Base-by-base conservation (phyloP, 306 rosid genomes). In the Comarum palustre region DNA sequence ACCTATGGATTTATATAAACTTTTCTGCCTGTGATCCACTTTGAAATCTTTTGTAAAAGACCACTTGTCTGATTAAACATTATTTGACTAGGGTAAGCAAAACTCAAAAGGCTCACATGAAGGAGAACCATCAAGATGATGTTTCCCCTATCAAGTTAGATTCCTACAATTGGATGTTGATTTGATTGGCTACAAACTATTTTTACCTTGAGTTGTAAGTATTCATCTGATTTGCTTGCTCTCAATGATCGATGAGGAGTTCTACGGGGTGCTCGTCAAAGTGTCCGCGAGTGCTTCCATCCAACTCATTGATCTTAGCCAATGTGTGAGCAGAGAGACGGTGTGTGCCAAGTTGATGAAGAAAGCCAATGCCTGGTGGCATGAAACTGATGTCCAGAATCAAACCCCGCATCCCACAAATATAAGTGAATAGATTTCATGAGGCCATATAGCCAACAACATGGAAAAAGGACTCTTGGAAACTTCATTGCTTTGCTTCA, bases 341-440 rank as follows among this genome's bases (percentile, higher is more conserved):
- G 89, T 82, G 79, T 93, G 92, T 68, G 82, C 84, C 6, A 89
- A n/a, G 81, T 87, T 87, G 66, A 93, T 76, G 41, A 92, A 90
- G 72, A 88, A 90, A n/a, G n/a, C n/a, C n/a, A n/a, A n/a, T n/a
- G n/a, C n/a, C 64, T 27, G 64, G 38, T 27, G 14, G 61, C 32
- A 54, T 20, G 61, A 3, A 20, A 54, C 6, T 5, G 31, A 32
- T 38, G 19, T 27, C 38, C 38, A 58, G 5, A 25, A 25, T 57
- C 14, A 13, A 25, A 57, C 27, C 25, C 12, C 1, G 5, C 31
- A 19, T 51, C 31, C 25, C 64, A 13, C 64, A 58, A 58, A 4
- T 58, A 0, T 4, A 58, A 13, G 64, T 13, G 64, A 58, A 14
- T 5, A 29, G 17, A 29, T 59, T 29, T 59, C 65, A 59, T 5